Conservation (phyloP, 306 rosid genomes). For the Abrus precatorius region DNA sequence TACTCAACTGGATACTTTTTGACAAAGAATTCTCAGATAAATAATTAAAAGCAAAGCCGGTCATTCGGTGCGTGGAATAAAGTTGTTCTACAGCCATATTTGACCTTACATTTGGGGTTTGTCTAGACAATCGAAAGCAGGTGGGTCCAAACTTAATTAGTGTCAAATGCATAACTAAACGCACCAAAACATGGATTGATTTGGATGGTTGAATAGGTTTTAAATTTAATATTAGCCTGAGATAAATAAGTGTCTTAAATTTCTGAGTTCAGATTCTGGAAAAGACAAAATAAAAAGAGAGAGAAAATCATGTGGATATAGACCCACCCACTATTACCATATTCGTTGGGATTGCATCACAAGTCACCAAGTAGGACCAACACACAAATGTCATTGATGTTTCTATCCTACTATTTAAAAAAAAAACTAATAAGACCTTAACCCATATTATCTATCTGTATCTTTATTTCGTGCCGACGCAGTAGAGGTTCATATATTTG, state of each 20-base stretch:
- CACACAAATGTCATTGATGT: constrained; percentile 33
- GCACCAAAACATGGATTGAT: constrained; percentile 49
- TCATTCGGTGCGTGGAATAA: constrained; percentile 65
- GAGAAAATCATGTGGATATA: constrained; percentile 21
- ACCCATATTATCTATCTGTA: constrained; percentile 37
- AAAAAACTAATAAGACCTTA: constrained; percentile 30
- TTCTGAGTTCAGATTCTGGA: not conserved
- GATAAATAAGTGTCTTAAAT: constrained; percentile 32
- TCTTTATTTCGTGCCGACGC: constrained; percentile 45
- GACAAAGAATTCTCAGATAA: constrained; percentile 59
- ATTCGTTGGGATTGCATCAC: constrained; percentile 49
- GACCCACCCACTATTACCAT: constrained; percentile 41
- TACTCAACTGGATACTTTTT: constrained; percentile 54
- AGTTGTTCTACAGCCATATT: constrained; percentile 57
- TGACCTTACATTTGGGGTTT: constrained; percentile 56
- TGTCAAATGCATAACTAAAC: constrained; percentile 43
- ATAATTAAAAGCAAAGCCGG: constrained; percentile 52
- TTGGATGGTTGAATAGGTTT: constrained; percentile 34
- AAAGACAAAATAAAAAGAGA: constrained; percentile 1
- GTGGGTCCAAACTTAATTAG: constrained; percentile 62
- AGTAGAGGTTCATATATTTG: constrained; percentile 52
- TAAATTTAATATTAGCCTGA: constrained; percentile 25
- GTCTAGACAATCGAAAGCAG: constrained; percentile 55
- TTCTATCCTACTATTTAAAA: constrained; percentile 46
- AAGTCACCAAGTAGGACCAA: constrained; percentile 48